These are phyloP conservation scores for Fusarium nygamai DNA, from an alignment of 2,329 filamentous ascomycete genomes.

Conservation along the genomic window DNA sequence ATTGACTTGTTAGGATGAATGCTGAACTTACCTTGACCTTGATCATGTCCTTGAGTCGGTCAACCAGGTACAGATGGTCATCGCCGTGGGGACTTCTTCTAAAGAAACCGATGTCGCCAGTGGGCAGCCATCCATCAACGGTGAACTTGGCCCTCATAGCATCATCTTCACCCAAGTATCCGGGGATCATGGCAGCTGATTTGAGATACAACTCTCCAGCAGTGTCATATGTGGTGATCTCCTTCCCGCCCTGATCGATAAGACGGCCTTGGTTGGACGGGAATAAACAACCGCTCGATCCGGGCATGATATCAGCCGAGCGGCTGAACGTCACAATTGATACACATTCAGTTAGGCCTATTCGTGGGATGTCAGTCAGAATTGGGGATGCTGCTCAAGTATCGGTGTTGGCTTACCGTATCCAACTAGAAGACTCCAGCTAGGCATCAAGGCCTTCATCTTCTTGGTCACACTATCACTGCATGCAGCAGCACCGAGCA, in stretches of 20 bases:
- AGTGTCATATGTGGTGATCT: neutral
- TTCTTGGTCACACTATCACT: neutral
- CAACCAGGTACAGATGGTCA: neutral
- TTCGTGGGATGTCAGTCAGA: fast-evolving
- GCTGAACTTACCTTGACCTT: neutral
- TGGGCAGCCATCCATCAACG: neutral
- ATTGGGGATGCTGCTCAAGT: fast-evolving
- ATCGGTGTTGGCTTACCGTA: neutral
- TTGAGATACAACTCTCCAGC: neutral
- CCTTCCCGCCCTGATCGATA: neutral
- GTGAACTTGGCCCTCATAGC: neutral
- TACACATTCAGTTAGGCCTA: neutral
- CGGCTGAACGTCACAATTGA: neutral
- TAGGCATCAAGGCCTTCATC: neutral
- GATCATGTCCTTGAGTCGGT: neutral
- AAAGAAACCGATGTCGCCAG: neutral
- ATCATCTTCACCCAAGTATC: neutral
- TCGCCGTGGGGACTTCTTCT: neutral
- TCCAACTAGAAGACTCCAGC: neutral
- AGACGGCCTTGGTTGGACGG: neutral
- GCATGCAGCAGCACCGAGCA: neutral
- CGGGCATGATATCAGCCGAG: neutral
- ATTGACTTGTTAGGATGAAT: fast-evolving
- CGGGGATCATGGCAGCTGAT: neutral
- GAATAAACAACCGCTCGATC: neutral